These are phyloP conservation scores for Thozetella sp. DNA, from an alignment of 495 filamentous ascomycete genomes.

Conservation along the genomic window DNA sequence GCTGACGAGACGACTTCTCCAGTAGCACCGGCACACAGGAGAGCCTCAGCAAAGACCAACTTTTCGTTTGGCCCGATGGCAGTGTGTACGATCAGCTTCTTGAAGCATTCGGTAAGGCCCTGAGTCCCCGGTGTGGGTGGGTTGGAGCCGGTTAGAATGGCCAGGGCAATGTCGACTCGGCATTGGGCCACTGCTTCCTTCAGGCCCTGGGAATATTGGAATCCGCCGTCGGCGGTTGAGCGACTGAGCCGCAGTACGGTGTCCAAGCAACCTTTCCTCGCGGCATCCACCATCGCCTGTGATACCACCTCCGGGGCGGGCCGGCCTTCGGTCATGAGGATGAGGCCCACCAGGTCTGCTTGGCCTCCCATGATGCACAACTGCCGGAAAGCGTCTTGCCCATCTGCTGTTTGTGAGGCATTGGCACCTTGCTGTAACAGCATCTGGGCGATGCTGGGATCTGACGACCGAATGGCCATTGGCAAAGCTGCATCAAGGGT, in stretches of 20 bases:
- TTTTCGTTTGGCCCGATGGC: conserved; percentile 44
- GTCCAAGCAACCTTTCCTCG: conserved; percentile 37
- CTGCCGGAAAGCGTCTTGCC: conserved; percentile 43
- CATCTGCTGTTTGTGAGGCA: conserved; percentile 32
- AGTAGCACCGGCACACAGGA: conserved; percentile 45
- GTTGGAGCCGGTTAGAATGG: conserved; percentile 41
- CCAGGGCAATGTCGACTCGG: conserved; percentile 42
- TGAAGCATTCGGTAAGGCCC: conserved; percentile 39
- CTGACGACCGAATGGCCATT: conserved; percentile 35
- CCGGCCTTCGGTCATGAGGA: conserved; percentile 42
- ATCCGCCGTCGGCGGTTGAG: conserved; percentile 41
- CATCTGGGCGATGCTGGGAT: conserved; percentile 32
- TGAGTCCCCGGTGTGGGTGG: conserved; percentile 33
- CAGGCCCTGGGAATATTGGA: conserved; percentile 43
- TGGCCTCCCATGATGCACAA: conserved; percentile 37
- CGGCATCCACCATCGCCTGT: conserved; percentile 45
- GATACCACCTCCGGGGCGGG: conserved; percentile 32
- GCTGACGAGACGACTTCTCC: conserved; percentile 39
- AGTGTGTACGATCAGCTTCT: conserved; percentile 32
- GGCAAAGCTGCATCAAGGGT: conserved; percentile 40
- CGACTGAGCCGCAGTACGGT: conserved; percentile 46
- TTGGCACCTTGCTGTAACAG: conserved; percentile 43
- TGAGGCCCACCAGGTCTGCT: conserved; percentile 36
- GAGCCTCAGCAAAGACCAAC: conserved; percentile 38
- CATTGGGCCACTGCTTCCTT: conserved; percentile 37